Evolutionary conservation across 139 green algal species (phyloP).

Genomic region (Coelastrella sp.): DNA sequence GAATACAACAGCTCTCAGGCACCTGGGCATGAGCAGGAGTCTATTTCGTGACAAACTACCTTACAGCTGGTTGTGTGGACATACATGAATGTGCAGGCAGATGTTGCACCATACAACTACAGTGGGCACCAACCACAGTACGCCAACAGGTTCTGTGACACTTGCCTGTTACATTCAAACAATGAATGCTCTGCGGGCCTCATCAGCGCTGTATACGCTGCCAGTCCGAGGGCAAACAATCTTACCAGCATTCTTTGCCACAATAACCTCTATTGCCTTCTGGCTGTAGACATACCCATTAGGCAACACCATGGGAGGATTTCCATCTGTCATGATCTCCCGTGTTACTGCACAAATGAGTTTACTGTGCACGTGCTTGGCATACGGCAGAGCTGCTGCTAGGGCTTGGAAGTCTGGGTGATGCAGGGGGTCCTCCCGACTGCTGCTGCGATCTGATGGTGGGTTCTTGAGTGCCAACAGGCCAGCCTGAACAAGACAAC

Average conservation of each 20-base stretch:
- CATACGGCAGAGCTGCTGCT: conserved; percentile 80
- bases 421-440: conserved; percentile 83
- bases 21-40: too few species aligned
- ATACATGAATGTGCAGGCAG: too few species aligned
- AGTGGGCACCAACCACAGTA: too few species aligned
- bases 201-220: conserved; percentile 49
- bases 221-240: conserved; percentile 79
- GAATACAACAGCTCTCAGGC: too few species aligned
- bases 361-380: conserved; percentile 90
- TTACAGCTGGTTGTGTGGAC: too few species aligned
- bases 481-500: conserved; percentile 59
- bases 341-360: conserved; percentile 89
- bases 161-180: conserved; percentile 46
- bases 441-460: conserved; percentile 44
- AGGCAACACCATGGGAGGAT: conserved; percentile 92
- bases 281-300: conserved; percentile 92
- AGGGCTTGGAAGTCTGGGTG: conserved; percentile 79
- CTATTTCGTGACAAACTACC: too few species aligned
- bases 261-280: conserved; percentile 62
- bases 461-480: conserved; percentile 84
- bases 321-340: conserved; percentile 92
- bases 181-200: conserved; percentile 76
- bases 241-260: conserved; percentile 51
- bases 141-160: too few species aligned
- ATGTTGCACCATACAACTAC: too few species aligned